phyloP scores from a whole-genome alignment of 306 rosid species.

The Erythrophleum fordii region DNA sequence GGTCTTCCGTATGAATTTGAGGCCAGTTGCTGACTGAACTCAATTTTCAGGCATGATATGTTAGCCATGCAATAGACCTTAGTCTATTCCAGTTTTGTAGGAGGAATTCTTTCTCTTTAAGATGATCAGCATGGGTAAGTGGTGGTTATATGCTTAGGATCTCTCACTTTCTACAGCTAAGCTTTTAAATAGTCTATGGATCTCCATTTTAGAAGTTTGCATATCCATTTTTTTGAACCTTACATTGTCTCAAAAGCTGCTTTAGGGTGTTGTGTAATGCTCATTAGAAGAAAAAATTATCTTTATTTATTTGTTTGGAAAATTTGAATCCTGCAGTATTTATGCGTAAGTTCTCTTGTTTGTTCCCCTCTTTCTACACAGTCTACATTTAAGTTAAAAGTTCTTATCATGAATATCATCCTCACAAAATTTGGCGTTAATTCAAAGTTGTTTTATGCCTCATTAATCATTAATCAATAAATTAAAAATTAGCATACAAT shows the following conservation, averaged over 20 bases:
- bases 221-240: not conserved
- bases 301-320: not conserved
- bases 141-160: not conserved
- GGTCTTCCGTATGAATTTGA: not conserved
- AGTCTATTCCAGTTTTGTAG: too few relatives aligned
- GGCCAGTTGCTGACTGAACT: too few relatives aligned
- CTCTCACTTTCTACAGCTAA: not conserved
- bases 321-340: too few relatives aligned
- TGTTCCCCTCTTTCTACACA: not conserved
- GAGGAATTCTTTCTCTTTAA: too few relatives aligned
- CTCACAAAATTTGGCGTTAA: not conserved
- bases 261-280: not conserved
- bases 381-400: too few relatives aligned
- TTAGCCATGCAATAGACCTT: too few relatives aligned
- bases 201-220: not conserved
- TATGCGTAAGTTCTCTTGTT: not conserved
- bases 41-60: too few relatives aligned
- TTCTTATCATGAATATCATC: not conserved
- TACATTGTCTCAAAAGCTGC: not conserved
- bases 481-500: too few relatives aligned
- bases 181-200: not conserved
- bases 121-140: not conserved
- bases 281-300: not conserved
- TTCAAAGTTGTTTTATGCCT: not conserved
- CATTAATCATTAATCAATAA: too few relatives aligned